These are phyloP conservation scores for Ceratocystis cubensis DNA, from an alignment of 2,329 filamentous ascomycete genomes.

Conservation along the genomic window DNA sequence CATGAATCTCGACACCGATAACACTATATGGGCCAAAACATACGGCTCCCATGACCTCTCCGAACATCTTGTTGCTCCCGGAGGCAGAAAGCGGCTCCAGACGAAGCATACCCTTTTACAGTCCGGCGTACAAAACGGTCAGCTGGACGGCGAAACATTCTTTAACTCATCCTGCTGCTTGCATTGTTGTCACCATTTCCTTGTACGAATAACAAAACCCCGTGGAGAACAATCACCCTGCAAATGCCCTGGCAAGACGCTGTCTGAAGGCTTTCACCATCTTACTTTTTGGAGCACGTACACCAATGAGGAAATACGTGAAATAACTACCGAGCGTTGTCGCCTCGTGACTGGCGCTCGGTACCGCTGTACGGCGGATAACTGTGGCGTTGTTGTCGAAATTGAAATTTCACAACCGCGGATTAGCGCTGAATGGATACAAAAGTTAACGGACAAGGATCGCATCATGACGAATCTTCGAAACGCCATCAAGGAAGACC, in stretches of 20 bases:
- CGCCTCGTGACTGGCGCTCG: conserved; percentile 20
- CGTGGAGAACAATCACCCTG: conserved; percentile 18
- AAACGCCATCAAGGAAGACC: conserved; percentile 34
- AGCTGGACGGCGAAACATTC: neutral
- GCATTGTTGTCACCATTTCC: conserved; percentile 21
- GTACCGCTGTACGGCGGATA: conserved; percentile 19
- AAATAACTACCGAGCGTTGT: conserved; percentile 15
- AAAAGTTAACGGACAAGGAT: conserved; percentile 35
- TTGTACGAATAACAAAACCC: conserved; percentile 10
- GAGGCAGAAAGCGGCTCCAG: conserved; percentile 15
- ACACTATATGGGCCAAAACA: conserved; percentile 13
- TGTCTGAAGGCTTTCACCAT: conserved; percentile 20
- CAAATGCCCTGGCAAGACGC: conserved; percentile 17
- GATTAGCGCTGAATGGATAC: conserved; percentile 33
- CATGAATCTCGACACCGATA: conserved; percentile 15
- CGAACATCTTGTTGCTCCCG: conserved; percentile 15
- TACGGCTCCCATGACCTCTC: conserved; percentile 9
- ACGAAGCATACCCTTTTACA: conserved; percentile 20
- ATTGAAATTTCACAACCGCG: conserved; percentile 40
- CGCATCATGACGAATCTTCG: conserved; percentile 33
- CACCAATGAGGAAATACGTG: conserved; percentile 12
- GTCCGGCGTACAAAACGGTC: conserved; percentile 18
- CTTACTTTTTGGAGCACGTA: conserved; percentile 17
- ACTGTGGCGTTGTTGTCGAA: conserved; percentile 20
- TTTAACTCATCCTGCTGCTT: conserved; percentile 19